Evolutionary conservation across 371 early-diverging fungal species (phyloP).

Genomic region (Phascolomyces articulosus): DNA sequence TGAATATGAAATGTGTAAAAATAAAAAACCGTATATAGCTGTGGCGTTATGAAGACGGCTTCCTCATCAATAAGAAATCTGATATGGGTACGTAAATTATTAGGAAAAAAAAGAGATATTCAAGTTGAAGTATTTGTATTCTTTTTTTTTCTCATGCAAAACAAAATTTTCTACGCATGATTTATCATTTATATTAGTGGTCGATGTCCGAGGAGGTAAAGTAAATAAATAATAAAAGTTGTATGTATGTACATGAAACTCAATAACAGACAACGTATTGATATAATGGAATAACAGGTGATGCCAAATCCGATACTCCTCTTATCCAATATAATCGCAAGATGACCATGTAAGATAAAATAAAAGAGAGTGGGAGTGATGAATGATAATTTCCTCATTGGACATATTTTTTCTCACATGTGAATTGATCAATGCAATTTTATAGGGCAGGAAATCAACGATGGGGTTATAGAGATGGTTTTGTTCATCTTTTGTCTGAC

Average conservation of each 20-base stretch:
- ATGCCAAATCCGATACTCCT: constrained; percentile 25
- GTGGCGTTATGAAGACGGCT: constrained; percentile 36
- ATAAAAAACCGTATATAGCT: constrained; percentile 16
- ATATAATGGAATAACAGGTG: constrained; percentile 19
- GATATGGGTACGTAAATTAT: constrained; percentile 34
- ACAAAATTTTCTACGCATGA: background rate
- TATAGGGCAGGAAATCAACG: constrained; percentile 45
- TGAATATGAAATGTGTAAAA: no score
- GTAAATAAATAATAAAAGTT: background rate
- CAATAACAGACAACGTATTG: background rate
- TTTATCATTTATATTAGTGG: constrained; percentile 17
- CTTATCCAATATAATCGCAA: constrained; percentile 42
- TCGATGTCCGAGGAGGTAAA: constrained; percentile 43
- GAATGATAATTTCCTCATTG: background rate
- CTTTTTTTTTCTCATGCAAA: background rate
- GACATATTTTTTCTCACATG: background rate
- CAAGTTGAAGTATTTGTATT: background rate
- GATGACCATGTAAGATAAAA: constrained; percentile 40
- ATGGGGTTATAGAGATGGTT: constrained; percentile 41
- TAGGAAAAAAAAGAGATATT: no score
- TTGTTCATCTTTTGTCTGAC: constrained; percentile 37
- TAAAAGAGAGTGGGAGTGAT: no score
- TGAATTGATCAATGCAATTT: no score
- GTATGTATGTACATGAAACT: background rate
- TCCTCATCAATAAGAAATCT: constrained; percentile 33